Base-by-base conservation (phyloP, 2,329 filamentous ascomycete genomes). In the Rugonectria rugulosa region DNA sequence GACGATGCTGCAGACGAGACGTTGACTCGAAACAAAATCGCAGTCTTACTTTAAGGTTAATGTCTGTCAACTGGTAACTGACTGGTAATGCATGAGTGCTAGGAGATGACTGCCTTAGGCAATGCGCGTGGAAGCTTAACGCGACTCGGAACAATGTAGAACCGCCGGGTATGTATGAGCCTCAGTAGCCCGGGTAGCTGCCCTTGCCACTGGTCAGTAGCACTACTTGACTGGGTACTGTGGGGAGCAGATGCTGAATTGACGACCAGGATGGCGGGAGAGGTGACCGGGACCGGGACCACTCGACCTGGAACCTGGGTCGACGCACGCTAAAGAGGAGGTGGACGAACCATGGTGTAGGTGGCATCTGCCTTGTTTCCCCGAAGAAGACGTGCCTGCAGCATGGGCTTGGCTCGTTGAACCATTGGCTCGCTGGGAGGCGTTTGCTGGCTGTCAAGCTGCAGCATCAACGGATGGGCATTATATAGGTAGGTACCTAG, bases 321-420 rank as follows among this genome's bases (percentile, higher is more conserved):
- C 47, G 36, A 21, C 44, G 32, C 52, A 43, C 26, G 26, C 26
- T 29, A 29, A 24, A 32, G 46, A 12, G 21, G 17, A 32, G 42
- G 43, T 32, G 37, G 36, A 29, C 53, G 41, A 42, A 59, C 54
- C 50, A 51, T 57, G 27, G 36, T 46, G 41, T 49, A 55, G 50
- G 58, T 58, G 58, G 58, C 52, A 60, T 59, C 55, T 47, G 38
- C 27, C 38, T 31, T 23, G 36, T 32, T 40, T 10, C 19, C 40
- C 23, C 19, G 45, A 27, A 36, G 24, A 49, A 42, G 26, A 42
- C 15, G 36, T 21, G 26, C 24, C 36, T 31, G 27, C 46, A 52
- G 44, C 57, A 60, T 60, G 58, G 44, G 50, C 58, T 24, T 56
- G 34, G 40, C 37, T 26, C 24, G 21, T 21, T 20, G n/a, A 21